Evolutionary conservation across 2,329 filamentous ascomycete genomes (phyloP).

Genomic region (Trichoderma hamatum): DNA sequence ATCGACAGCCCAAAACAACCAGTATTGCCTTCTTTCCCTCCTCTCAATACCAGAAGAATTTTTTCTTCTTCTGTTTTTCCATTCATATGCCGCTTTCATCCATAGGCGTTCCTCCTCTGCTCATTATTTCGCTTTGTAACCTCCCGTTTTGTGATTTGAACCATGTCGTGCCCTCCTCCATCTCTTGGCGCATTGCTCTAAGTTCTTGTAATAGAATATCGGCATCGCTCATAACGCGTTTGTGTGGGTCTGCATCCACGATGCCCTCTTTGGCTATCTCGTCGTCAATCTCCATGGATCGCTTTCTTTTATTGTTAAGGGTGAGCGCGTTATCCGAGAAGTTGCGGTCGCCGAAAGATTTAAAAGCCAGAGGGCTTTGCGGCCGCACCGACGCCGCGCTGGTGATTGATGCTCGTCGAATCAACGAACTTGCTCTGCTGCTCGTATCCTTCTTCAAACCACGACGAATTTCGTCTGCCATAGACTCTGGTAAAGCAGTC

Average conservation of each 20-base stretch:
- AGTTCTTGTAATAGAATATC: slow-evolving; percentile 47
- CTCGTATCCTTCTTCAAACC: slow-evolving; percentile 46
- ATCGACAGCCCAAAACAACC: slow-evolving; percentile 2
- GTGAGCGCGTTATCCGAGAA: slow-evolving; percentile 10
- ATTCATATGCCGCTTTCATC: slow-evolving; percentile 38
- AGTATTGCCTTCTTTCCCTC: slow-evolving; percentile 1
- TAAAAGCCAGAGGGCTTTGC: slow-evolving; percentile 12
- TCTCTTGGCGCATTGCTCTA: slow-evolving; percentile 46
- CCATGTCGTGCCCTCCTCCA: slow-evolving; percentile 53
- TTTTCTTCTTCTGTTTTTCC: background rate
- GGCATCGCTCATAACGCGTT: slow-evolving; percentile 49
- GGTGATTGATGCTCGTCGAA: slow-evolving; percentile 24
- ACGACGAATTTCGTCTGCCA: slow-evolving; percentile 50
- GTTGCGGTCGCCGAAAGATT: background rate
- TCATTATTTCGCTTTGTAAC: slow-evolving; percentile 44
- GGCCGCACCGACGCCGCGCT: background rate
- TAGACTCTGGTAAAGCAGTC: slow-evolving; percentile 55
- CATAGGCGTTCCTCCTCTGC: slow-evolving; percentile 42
- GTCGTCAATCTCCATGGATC: slow-evolving; percentile 29
- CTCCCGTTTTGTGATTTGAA: slow-evolving; percentile 50
- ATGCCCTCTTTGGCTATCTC: background rate
- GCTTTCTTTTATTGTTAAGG: slow-evolving; percentile 33
- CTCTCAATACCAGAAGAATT: background rate
- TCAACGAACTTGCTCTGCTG: slow-evolving; percentile 33
- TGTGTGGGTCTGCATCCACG: slow-evolving; percentile 33